Percentiles rank a stretch among this genome's conserved stretches.
phyloP scores from a whole-genome alignment of 495 filamentous ascomycete genomes.

The Podospora sp. region DNA sequence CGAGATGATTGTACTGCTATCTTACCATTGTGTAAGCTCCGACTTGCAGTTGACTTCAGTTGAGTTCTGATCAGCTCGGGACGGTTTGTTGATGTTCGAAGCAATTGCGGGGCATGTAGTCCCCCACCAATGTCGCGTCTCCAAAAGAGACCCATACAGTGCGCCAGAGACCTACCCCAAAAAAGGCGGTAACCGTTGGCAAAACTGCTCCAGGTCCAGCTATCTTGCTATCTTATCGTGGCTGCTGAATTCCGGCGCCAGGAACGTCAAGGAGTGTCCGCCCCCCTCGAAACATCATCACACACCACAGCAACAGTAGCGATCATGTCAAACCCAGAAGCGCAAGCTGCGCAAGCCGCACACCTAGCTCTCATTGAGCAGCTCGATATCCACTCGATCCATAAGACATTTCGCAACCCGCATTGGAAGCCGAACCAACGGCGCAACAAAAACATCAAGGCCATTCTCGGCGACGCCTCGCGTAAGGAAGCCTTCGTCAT shows the following conservation, averaged over 20 bases:
- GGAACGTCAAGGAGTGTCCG: neutral
- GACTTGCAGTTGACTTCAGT: neutral
- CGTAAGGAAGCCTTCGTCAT: constrained; percentile 77
- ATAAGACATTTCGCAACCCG: constrained; percentile 83
- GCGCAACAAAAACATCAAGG: constrained; percentile 97
- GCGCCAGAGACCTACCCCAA: constrained; percentile 7
- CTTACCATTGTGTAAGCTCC: constrained; percentile 13
- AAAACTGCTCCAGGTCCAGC: constrained; percentile 14
- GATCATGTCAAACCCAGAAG: constrained; percentile 40
- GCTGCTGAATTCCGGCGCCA: neutral
- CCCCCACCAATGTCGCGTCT: constrained; percentile 11
- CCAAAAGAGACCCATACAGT: constrained; percentile 20
- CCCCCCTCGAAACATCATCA: neutral
- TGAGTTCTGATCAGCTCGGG: neutral
- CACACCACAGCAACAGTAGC: constrained; percentile 21
- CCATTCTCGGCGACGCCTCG: constrained; percentile 86
- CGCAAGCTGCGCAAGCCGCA: constrained; percentile 47
- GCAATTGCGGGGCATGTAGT: neutral
- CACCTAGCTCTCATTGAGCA: constrained; percentile 70
- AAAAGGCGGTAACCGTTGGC: constrained; percentile 30
- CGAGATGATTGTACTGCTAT: neutral
- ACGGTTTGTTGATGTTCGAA: neutral
- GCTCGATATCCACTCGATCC: constrained; percentile 81
- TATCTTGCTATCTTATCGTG: constrained; percentile 7
- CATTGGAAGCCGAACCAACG: constrained; percentile 89